Percentiles rank a stretch among this genome's conserved stretches.
phyloP scores from a whole-genome alignment of 2,329 filamentous ascomycete genomes.

The Xylaria digitata region DNA sequence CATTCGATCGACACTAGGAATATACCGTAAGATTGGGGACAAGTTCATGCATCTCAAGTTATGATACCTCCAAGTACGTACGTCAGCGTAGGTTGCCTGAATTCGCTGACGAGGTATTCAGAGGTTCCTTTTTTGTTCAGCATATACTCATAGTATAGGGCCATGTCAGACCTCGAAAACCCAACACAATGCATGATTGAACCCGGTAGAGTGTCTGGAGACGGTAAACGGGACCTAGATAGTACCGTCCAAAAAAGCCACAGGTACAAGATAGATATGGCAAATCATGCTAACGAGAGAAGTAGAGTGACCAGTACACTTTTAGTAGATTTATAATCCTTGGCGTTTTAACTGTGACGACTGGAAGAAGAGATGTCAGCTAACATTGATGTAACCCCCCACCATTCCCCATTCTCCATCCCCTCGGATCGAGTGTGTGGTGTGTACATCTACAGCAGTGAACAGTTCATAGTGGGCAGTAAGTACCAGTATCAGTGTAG shows the following conservation, averaged over 20 bases:
- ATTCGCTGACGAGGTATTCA: not conserved
- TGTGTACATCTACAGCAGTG: not conserved
- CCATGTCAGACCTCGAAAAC: too few species aligned
- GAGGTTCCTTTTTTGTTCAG: not conserved
- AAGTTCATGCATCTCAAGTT: not conserved
- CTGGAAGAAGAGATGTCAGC: conserved; percentile 19
- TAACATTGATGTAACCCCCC: conserved; percentile 19
- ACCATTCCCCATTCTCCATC: conserved; percentile 7
- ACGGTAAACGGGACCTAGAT: not conserved
- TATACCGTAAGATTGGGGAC: not conserved
- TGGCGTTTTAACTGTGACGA: conserved; percentile 24
- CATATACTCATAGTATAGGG: too few species aligned
- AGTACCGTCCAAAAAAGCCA: not conserved
- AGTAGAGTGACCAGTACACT: not conserved
- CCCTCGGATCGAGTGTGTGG: not conserved
- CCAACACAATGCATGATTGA: too few species aligned
- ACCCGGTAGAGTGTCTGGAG: not conserved
- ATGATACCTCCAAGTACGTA: not conserved
- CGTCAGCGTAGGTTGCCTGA: conserved; percentile 36
- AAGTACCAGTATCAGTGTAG: not conserved
- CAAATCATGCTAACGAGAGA: not conserved
- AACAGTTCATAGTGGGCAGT: not conserved
- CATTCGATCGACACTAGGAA: not conserved
- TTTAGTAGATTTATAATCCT: not conserved
- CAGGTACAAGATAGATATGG: not conserved